A percentile compares a stretch with the other conserved stretches of the same genome.
Evolutionary conservation across 371 early-diverging fungal genomes (phyloP).

Genomic region (Rhizomucor miehei): DNA sequence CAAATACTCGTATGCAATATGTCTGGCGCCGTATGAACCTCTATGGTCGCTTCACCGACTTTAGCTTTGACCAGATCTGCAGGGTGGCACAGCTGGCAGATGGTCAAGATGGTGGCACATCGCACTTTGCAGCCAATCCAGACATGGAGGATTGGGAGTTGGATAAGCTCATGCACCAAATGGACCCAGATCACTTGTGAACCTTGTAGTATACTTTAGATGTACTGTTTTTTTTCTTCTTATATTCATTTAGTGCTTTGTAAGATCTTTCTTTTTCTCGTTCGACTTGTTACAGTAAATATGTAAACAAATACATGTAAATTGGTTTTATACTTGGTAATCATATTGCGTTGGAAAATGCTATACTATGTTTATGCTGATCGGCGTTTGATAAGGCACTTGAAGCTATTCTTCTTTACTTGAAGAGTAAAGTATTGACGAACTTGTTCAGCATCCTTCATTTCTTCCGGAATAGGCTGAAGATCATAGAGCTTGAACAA

Average conservation of each 20-base stretch:
- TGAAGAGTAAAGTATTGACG: slow-evolving; percentile 26
- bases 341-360: no score
- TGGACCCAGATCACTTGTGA: slow-evolving; percentile 16
- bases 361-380: neutral
- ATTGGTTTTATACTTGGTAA: no score
- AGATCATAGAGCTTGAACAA: slow-evolving; percentile 31
- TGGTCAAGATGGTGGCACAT: neutral
- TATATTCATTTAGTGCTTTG: no score
- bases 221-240: neutral
- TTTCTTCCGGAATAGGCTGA: slow-evolving; percentile 17
- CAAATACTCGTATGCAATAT: slow-evolving; percentile 3
- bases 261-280: no score
- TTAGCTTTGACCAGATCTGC: slow-evolving; percentile 13
- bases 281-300: no score
- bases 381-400: slow-evolving; percentile 16
- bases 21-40: slow-evolving; percentile 16
- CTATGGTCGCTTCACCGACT: slow-evolving; percentile 16
- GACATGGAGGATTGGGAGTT: slow-evolving; percentile 26
- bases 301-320: no score
- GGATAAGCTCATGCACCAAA: slow-evolving; percentile 17
- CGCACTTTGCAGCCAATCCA: slow-evolving; percentile 3
- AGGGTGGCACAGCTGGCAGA: slow-evolving; percentile 14
- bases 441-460: slow-evolving; percentile 19
- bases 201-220: no score
- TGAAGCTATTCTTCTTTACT: slow-evolving; percentile 25